Conservation (phyloP, 306 rosid genomes). For the Adenanthera pavonina region DNA sequence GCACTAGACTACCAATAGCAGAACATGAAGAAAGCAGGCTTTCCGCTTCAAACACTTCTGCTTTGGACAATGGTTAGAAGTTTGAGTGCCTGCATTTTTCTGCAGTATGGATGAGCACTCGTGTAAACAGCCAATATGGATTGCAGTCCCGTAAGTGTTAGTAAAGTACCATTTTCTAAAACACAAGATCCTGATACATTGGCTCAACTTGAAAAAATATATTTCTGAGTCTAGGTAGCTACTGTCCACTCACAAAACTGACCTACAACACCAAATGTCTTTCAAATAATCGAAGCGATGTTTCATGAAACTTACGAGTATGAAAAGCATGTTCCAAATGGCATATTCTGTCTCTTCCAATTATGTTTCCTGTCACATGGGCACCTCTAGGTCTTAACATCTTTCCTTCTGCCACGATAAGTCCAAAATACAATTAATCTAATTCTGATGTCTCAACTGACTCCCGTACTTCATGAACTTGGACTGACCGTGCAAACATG, state of each 20-base stretch:
- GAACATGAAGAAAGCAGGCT: constrained; percentile 1
- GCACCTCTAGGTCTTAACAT: constrained; percentile 4
- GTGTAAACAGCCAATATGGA: constrained; percentile 9
- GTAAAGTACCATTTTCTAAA: not conserved
- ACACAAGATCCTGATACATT: not conserved
- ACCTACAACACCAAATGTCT: not conserved
- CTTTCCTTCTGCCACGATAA: constrained; percentile 32
- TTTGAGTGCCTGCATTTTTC: not conserved
- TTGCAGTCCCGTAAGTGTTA: not conserved
- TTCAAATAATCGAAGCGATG: not conserved
- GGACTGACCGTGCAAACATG: constrained; percentile 48
- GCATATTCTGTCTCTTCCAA: not conserved
- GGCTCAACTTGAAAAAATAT: constrained; percentile 5
- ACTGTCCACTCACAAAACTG: not conserved
- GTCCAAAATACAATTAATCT: constrained; percentile 17
- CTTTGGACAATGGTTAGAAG: not conserved
- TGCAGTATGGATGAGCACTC: not conserved
- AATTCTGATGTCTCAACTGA: constrained; percentile 17
- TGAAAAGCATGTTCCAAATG: not conserved
- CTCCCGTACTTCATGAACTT: constrained; percentile 41
- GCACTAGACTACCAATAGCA: not conserved
- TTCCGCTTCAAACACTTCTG: constrained; percentile 11
- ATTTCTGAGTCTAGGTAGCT: not conserved
- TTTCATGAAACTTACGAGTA: not conserved
- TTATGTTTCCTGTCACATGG: constrained; percentile 1